Evolutionary conservation across 169 alveolate species (phyloP).

Genomic region (Plasmodium billcollinsi): DNA sequence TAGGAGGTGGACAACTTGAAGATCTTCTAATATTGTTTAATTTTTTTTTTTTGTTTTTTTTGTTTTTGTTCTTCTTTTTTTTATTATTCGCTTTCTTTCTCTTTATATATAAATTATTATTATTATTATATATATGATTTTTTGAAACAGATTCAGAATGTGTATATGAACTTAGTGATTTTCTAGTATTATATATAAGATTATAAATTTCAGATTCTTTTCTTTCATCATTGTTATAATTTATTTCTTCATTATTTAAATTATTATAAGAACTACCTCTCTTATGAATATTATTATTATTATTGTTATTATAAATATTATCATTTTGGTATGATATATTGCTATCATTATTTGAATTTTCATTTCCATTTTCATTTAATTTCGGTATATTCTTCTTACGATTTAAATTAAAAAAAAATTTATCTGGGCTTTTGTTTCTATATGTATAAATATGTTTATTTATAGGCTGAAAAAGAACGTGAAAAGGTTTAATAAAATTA

Average conservation of each 20-base stretch:
- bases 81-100: too few relatives aligned
- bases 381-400: neutral
- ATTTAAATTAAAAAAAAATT: conserved; percentile 29
- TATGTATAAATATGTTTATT: neutral
- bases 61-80: neutral
- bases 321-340: neutral
- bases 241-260: neutral
- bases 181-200: conserved; percentile 3
- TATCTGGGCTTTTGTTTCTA: neutral
- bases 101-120: neutral
- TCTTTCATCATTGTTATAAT: conserved; percentile 17
- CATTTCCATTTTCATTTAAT: too few relatives aligned
- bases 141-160: neutral
- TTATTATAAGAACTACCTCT: neutral
- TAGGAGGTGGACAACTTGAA: conserved; percentile 23
- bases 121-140: conserved; percentile 2
- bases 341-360: too few relatives aligned
- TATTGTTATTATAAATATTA: neutral
- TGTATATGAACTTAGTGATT: neutral
- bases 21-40: neutral
- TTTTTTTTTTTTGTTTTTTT: neutral
- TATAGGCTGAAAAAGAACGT: conserved; percentile 15
- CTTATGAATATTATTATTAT: neutral
- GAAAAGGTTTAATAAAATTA: conserved; percentile 56
- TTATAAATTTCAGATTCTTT: conserved; percentile 49